Base-by-base conservation (phyloP, 2,329 filamentous ascomycete genomes). In the Colletotrichum falcatum region DNA sequence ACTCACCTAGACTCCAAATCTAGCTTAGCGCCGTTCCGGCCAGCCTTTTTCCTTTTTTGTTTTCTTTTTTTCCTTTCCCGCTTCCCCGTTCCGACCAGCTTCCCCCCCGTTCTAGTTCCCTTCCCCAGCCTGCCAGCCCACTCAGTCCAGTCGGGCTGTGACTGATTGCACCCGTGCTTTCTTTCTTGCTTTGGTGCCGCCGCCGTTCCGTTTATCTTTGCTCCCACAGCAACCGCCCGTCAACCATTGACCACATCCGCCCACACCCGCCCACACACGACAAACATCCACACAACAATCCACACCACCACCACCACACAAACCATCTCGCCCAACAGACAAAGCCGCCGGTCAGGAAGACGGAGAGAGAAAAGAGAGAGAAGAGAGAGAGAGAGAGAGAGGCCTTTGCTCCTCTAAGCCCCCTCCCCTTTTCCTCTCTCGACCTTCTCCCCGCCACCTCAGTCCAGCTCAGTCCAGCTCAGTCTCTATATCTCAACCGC, bases 191-290 rank as follows among this genome's bases (percentile, higher is more conserved):
- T 37, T 37, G 49, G 48, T 55, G 18, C 39, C 48, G 53, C 9
- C 62, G 49, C 26, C 62, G 49, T 20, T 63, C 39, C 48, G 30
- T 59, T 59, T 56, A 68, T 71, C 66, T 68, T 68, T 68, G 65
- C 68, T 68, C 68, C 69, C 69, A 71, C 69, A 71, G 69, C 69
- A 71, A 71, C 69, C 54, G 69, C 65, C 69, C 69, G 20, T 55
- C 69, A 69, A 69, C 69, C 69, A 71, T 65, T 60, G 58, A 56
- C 62, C 30, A 53, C 28, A 28, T 12, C n/a, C 56, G 26, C 26
- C 12, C 49, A 66, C 55, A 33, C 30, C 30, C 7, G 30, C 30
- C 30, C 30, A 33, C 30, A 33, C 30, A 33, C 30, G 7, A 37
- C n/a, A 26, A 12, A 53, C 61, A 48, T n/a, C 20, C 18, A 49